Conservation (phyloP, 108 stramenopile species). For the Skeletonema menzelii region DNA sequence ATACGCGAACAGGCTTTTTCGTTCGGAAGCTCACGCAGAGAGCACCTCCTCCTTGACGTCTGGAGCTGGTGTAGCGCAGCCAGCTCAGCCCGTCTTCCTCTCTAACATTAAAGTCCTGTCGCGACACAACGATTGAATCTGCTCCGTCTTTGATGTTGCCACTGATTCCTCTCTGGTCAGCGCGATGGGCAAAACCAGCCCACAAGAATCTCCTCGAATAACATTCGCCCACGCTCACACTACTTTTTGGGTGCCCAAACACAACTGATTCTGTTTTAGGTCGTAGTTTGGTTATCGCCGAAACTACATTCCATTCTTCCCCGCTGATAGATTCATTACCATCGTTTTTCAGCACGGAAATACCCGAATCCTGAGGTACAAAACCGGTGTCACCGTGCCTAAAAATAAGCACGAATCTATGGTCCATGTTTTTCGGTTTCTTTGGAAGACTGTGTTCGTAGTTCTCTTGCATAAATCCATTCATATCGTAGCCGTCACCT, state of each 20-base stretch:
- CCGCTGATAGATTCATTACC: not conserved
- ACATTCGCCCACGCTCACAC: constrained; percentile 13
- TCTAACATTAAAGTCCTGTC: constrained; percentile 30
- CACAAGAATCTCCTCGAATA: constrained; percentile 24
- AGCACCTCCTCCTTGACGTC: constrained; percentile 36
- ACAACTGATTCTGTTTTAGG: constrained; percentile 12
- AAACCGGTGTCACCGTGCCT: constrained; percentile 26
- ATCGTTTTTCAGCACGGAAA: constrained; percentile 13
- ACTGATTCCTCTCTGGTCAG: constrained; percentile 50
- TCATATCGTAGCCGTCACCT: constrained; percentile 66
- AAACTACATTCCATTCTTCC: constrained; percentile 9
- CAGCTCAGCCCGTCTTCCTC: constrained; percentile 46
- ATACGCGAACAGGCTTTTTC: constrained; percentile 31
- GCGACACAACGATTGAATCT: constrained; percentile 55
- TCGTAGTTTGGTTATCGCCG: constrained; percentile 17
- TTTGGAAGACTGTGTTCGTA: constrained; percentile 54
- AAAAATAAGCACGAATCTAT: constrained; percentile 50
- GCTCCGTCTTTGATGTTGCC: constrained; percentile 38
- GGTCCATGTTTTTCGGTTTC: not conserved
- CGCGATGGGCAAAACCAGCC: constrained; percentile 11
- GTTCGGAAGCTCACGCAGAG: constrained; percentile 19
- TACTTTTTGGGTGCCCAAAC: constrained; percentile 29
- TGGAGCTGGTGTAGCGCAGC: constrained; percentile 32
- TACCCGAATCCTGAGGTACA: constrained; percentile 41
- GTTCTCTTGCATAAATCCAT: constrained; percentile 48